Evolutionary conservation across 495 filamentous ascomycete genomes (phyloP).

Genomic region (Articulospora tetracladia): DNA sequence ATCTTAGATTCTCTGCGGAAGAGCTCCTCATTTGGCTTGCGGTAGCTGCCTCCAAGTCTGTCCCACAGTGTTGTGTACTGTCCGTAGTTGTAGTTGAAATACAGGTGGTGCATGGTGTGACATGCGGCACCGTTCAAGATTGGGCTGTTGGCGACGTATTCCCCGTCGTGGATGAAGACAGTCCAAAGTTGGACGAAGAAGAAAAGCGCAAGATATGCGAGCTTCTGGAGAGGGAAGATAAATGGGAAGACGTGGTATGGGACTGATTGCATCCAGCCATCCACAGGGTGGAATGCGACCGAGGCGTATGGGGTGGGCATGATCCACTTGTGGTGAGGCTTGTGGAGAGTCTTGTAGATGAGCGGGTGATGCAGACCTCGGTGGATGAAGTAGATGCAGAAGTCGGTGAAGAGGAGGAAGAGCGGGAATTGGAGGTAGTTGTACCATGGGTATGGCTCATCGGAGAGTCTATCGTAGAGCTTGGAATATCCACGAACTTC

Average conservation of each 20-base stretch:
- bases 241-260: slow-evolving; percentile 95
- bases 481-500: slow-evolving; percentile 85
- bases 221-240: slow-evolving; percentile 88
- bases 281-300: slow-evolving; percentile 92
- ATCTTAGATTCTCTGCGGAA: slow-evolving; percentile 89
- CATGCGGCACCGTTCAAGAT: slow-evolving; percentile 94
- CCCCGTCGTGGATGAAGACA: slow-evolving; percentile 94
- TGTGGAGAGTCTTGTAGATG: slow-evolving; percentile 87
- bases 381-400: slow-evolving; percentile 93
- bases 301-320: slow-evolving; percentile 94
- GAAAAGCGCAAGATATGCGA: slow-evolving; percentile 82
- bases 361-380: slow-evolving; percentile 79
- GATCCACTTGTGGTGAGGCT: slow-evolving; percentile 99
- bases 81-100: slow-evolving; percentile 98
- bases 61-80: slow-evolving; percentile 98
- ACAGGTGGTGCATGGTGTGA: slow-evolving; percentile 96
- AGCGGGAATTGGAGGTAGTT: slow-evolving; percentile 84
- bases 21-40: slow-evolving; percentile 80
- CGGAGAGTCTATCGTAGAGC: slow-evolving; percentile 73
- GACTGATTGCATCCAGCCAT: slow-evolving; percentile 87
- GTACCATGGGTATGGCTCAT: slow-evolving; percentile 73
- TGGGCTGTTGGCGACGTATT: slow-evolving; percentile 85
- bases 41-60: slow-evolving; percentile 82
- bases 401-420: slow-evolving; percentile 91
- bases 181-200: slow-evolving; percentile 97